Evolutionary conservation across 257 asterid species (phyloP).

Genomic region (Euphrasia confusa): DNA sequence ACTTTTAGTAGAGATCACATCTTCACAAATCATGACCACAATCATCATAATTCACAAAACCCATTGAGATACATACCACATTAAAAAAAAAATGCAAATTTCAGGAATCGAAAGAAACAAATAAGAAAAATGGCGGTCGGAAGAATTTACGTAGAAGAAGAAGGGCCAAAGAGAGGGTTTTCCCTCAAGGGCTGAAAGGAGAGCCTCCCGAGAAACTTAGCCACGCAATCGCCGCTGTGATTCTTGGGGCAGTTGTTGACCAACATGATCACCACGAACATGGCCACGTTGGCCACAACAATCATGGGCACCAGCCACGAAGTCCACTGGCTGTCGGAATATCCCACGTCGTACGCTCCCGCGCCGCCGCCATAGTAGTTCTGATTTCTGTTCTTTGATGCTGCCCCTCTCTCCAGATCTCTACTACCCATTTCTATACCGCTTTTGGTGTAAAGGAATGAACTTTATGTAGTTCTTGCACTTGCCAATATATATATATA

Average conservation of each 20-base stretch:
- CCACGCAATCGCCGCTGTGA: conserved; percentile 52
- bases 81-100: not conserved
- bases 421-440: conserved; percentile 40
- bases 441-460: not conserved
- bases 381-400: conserved; percentile 35
- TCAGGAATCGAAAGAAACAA: not conserved
- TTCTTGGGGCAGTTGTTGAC: conserved; percentile 78
- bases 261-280: conserved; percentile 78
- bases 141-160: conserved; percentile 60
- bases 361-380: conserved; percentile 29
- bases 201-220: conserved; percentile 76
- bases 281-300: conserved; percentile 73
- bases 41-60: conserved; percentile 1
- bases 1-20: not conserved
- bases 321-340: conserved; percentile 77
- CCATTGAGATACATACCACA: conserved; percentile 1
- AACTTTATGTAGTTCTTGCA: not conserved
- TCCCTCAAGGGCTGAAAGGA: conserved; percentile 90
- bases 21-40: conserved; percentile 13
- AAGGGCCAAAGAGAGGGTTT: conserved; percentile 95
- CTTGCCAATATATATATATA: not conserved
- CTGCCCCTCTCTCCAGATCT: conserved; percentile 62
- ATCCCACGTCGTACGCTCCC: conserved; percentile 42
- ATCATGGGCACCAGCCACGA: conserved; percentile 94
- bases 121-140: not conserved